Evolutionary conservation across 805 yeast genomes (phyloP).

Genomic region (Suhomyces sp.): DNA sequence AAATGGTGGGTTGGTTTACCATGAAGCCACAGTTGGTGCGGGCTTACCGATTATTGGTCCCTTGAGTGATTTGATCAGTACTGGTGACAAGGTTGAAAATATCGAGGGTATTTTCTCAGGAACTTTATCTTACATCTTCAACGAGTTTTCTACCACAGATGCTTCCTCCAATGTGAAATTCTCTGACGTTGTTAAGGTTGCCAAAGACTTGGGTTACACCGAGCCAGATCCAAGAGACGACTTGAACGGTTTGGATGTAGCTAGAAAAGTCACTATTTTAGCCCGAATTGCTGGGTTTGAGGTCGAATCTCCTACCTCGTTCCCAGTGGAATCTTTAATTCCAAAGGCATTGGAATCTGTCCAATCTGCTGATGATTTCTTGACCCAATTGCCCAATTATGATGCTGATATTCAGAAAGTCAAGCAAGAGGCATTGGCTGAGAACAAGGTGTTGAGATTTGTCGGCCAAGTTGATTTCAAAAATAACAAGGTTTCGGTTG

Average conservation of each 20-base stretch:
- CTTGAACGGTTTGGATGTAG: slow-evolving; percentile 95
- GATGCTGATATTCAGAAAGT: slow-evolving; percentile 77
- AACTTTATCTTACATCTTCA: slow-evolving; percentile 91
- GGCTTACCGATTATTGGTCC: slow-evolving; percentile 94
- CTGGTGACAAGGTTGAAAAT: slow-evolving; percentile 90
- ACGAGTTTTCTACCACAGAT: slow-evolving; percentile 77
- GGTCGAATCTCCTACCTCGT: slow-evolving; percentile 84
- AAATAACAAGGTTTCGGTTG: slow-evolving; percentile 72
- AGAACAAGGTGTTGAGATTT: slow-evolving; percentile 86
- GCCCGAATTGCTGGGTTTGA: slow-evolving; percentile 89
- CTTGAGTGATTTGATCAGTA: slow-evolving; percentile 79
- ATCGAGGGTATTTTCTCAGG: slow-evolving; percentile 98
- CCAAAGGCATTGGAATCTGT: slow-evolving; percentile 81
- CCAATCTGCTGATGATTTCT: slow-evolving; percentile 70
- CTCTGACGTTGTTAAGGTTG: slow-evolving; percentile 85
- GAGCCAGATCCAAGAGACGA: slow-evolving; percentile 99
- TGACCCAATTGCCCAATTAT: slow-evolving; percentile 76
- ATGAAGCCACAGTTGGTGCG: slow-evolving; percentile 98
- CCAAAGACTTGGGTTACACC: slow-evolving; percentile 91
- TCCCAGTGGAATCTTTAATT: slow-evolving; percentile 91
- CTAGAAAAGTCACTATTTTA: slow-evolving; percentile 94
- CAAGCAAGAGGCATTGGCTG: slow-evolving; percentile 77
- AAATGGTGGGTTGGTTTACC: slow-evolving; percentile 77
- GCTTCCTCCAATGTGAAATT: slow-evolving; percentile 63
- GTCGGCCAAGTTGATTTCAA: slow-evolving; percentile 87